Evolutionary conservation across 257 asterid genomes (phyloP).

Genomic region (Craterostigma plantagineum): DNA sequence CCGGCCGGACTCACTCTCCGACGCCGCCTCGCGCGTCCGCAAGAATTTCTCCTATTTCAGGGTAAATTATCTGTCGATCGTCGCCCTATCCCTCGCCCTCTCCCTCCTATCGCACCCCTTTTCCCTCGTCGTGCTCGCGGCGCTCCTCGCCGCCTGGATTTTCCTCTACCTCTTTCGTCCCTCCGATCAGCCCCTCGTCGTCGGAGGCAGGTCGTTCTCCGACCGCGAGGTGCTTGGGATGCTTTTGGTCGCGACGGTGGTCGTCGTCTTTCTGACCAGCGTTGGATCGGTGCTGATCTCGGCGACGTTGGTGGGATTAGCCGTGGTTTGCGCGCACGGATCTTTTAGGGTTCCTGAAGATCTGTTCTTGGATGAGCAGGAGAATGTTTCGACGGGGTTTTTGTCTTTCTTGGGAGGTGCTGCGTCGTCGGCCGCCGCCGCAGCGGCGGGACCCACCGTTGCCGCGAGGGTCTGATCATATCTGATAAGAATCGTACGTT

Average conservation of each 20-base stretch:
- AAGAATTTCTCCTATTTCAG: constrained; percentile 53
- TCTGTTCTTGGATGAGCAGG: constrained; percentile 78
- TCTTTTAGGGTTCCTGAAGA: constrained; percentile 84
- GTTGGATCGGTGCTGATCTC: constrained; percentile 79
- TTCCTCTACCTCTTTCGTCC: constrained; percentile 86
- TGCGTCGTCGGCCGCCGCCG: constrained; percentile 7
- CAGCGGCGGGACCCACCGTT: constrained; percentile 5
- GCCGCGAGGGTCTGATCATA: constrained; percentile 37
- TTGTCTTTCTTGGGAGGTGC: constrained; percentile 40
- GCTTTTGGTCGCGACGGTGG: constrained; percentile 25
- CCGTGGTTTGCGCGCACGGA: constrained; percentile 50
- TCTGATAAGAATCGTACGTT: too few species aligned
- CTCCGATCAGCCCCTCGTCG: constrained; percentile 52
- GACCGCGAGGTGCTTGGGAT: constrained; percentile 56
- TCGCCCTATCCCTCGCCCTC: constrained; percentile 38
- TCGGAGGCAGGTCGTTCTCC: constrained; percentile 69
- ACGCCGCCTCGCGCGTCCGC: constrained; percentile 58
- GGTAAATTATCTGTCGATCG: constrained; percentile 38
- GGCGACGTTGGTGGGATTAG: constrained; percentile 60
- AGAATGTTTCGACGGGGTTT: constrained; percentile 42
- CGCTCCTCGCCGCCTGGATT: constrained; percentile 69
- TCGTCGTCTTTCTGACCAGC: constrained; percentile 69
- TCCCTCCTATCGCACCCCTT: constrained; percentile 50
- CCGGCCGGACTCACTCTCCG: constrained; percentile 62
- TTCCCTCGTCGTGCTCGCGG: constrained; percentile 53